These are phyloP conservation scores for Mentha longifolia DNA, from an alignment of 257 asterid species.

Conservation along the genomic window DNA sequence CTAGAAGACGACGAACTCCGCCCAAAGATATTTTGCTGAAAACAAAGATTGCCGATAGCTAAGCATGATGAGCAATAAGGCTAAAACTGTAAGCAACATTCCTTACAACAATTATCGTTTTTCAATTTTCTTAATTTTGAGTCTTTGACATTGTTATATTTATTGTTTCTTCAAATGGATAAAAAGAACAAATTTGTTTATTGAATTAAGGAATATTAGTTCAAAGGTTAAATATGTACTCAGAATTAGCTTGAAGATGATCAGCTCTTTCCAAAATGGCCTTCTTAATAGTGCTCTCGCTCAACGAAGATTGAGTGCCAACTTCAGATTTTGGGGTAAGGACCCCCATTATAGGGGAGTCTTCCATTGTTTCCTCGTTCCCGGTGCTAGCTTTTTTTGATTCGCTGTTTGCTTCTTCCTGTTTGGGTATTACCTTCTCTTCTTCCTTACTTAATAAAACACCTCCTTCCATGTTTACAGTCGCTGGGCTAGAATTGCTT, in stretches of 20 bases:
- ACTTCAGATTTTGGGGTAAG: constrained; percentile 55
- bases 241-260: constrained; percentile 69
- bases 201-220: constrained; percentile 23
- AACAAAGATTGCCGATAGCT: constrained; percentile 23
- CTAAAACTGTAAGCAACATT: neutral
- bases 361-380: constrained; percentile 64
- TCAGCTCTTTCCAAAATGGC: constrained; percentile 78
- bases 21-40: constrained; percentile 71
- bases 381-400: constrained; percentile 42
- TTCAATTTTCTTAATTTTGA: constrained; percentile 2
- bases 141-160: neutral
- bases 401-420: constrained; percentile 48
- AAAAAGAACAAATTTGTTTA: constrained; percentile 11
- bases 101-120: constrained; percentile 13
- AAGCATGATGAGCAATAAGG: constrained; percentile 3
- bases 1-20: constrained; percentile 86
- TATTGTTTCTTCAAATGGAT: constrained; percentile 6
- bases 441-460: constrained; percentile 40
- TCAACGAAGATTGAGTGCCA: constrained; percentile 48
- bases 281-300: constrained; percentile 63
- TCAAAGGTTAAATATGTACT: constrained; percentile 51
- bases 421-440: constrained; percentile 41
- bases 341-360: constrained; percentile 93
- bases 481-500: constrained; percentile 37
- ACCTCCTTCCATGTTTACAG: constrained; percentile 39